Evolutionary conservation across 2,329 filamentous ascomycete species (phyloP), one percentile per base, ranked within the genome.

Genomic region (Cytospora piceae): DNA sequence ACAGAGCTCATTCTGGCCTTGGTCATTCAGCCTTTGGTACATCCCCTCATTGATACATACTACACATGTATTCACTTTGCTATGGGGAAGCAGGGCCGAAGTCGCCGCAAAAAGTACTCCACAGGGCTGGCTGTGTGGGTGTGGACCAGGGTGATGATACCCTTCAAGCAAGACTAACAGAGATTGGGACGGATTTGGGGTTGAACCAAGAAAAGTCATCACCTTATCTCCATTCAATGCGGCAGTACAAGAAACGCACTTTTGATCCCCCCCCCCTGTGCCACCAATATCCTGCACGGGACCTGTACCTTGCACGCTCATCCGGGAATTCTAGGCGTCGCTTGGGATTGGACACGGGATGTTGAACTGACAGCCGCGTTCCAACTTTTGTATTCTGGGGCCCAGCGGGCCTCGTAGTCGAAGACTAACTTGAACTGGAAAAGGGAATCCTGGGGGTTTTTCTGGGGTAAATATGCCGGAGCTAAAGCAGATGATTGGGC

Each of bases 391-490:
- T n/a, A 57, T 37, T 52, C 61, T 55, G 53, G 61, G 61, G 53
- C 53, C 61, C 39, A 63, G 46, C 56, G 61, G 60, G 60, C 56
- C 53, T 61, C 22, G 17, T 9, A n/a, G 39, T 42, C 53, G 17
- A 63, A 63, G 61, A 42, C 61, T 63, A 63, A 63, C 61, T 57
- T 42, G 39, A 63, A n/a, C 27, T 55, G 53, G 60, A 51, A 49
- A 14, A n/a, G 52, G 49, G 37, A 37, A 32, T n/a, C 34, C 60
- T 63, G 60, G 60, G 60, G 60, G 53, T 63, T 27, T 34, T 39
- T 62, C 60, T 56, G 60, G 60, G 60, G 60, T 62, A 56, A 22
- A 62, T 49, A 57, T 63, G 31, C 60, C 55, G 53, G 42, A 39
- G 39, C 53, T 54, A 32, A 51, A 39, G 49, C 60, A 57, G 39